These are phyloP conservation scores for Candida stauntonica DNA, from an alignment of 805 yeast species.

Conservation along the genomic window DNA sequence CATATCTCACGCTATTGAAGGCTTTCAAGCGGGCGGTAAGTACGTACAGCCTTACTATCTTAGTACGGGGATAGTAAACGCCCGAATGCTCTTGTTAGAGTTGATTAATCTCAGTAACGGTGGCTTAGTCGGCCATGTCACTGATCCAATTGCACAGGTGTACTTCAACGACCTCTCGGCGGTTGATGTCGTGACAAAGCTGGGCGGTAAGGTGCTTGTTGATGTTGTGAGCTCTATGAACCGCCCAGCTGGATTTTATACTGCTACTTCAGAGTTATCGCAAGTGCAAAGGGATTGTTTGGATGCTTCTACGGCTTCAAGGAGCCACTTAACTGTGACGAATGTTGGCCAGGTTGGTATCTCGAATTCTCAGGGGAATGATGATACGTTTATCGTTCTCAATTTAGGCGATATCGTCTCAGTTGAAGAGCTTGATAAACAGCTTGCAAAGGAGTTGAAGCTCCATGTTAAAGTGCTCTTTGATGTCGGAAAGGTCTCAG, in stretches of 20 bases:
- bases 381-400: conserved; percentile 5
- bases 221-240: conserved; percentile 6
- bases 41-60: conserved; percentile 9
- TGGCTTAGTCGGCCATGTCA: conserved; percentile 5
- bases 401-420: not conserved
- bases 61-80: conserved; percentile 10
- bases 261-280: not conserved
- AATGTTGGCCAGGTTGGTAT: conserved; percentile 12
- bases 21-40: not conserved
- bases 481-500: conserved; percentile 3
- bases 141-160: conserved; percentile 11
- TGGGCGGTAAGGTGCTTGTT: conserved; percentile 3
- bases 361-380: conserved; percentile 7
- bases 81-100: conserved; percentile 8
- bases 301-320: not conserved
- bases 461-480: conserved; percentile 2
- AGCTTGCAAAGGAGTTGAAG: not conserved
- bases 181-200: conserved; percentile 4
- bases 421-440: not conserved
- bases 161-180: conserved; percentile 15
- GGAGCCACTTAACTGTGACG: conserved; percentile 8
- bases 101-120: not conserved
- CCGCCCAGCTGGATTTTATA: conserved; percentile 5
- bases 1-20: conserved; percentile 2
- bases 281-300: conserved; percentile 1